Evolutionary conservation across 2,329 filamentous ascomycete genomes (phyloP).

Genomic region (Ceratocystis variospora): DNA sequence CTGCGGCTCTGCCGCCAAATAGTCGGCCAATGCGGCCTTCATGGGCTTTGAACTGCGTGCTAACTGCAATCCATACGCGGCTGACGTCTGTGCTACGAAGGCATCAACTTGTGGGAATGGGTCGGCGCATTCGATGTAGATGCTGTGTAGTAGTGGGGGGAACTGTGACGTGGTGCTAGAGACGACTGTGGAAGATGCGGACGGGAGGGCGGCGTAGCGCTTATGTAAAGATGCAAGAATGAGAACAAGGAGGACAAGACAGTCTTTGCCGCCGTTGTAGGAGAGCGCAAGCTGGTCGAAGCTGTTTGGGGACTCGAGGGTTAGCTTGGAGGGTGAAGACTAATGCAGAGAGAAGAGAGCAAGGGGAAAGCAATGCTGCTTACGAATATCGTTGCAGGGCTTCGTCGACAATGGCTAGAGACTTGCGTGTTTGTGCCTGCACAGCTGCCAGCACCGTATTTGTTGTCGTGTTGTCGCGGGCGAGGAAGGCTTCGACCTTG

Average conservation of each 20-base stretch:
- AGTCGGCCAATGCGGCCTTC: conserved; percentile 78
- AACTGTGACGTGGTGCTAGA: conserved; percentile 21
- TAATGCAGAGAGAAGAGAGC: not conserved
- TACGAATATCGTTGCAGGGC: conserved; percentile 65
- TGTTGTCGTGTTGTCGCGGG: conserved; percentile 40
- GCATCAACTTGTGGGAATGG: conserved; percentile 76
- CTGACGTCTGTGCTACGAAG: conserved; percentile 91
- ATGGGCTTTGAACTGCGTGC: conserved; percentile 79
- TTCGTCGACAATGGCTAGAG: conserved; percentile 59
- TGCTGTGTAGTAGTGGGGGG: conserved; percentile 49
- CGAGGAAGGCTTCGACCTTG: conserved; percentile 53
- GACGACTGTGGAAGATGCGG: conserved; percentile 20
- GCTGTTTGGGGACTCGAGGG: conserved; percentile 5
- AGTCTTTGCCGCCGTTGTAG: conserved; percentile 87
- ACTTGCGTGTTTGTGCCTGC: conserved; percentile 60
- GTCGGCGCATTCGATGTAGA: conserved; percentile 77
- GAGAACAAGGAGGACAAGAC: conserved; percentile 71
- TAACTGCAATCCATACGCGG: conserved; percentile 81
- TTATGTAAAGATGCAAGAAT: conserved; percentile 54
- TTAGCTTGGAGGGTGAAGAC: not conserved
- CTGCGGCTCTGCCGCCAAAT: conserved; percentile 66
- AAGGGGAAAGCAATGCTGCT: conserved; percentile 23
- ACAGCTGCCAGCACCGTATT: conserved; percentile 39
- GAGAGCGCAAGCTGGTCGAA: conserved; percentile 33
- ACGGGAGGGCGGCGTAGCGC: conserved; percentile 24